A percentile compares a stretch with the other conserved stretches of the same genome.
These are phyloP conservation scores for Fraxinus paxiana DNA, from an alignment of 305 asterid species.

Conservation along the genomic window DNA sequence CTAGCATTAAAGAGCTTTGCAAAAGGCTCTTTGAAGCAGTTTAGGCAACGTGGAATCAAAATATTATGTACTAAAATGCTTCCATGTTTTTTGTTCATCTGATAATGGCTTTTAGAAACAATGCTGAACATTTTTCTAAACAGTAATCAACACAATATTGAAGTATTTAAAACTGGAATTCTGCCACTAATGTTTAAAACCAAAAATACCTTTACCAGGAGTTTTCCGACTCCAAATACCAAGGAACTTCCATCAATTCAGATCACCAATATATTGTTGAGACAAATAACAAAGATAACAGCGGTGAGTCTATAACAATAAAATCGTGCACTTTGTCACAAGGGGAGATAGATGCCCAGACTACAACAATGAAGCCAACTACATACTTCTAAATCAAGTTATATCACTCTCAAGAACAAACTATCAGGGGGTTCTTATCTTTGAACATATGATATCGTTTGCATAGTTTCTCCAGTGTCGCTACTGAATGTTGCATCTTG, in stretches of 20 bases:
- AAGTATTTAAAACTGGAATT: background rate
- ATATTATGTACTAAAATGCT: background rate
- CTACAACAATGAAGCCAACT: constrained; percentile 3
- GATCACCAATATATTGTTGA: background rate
- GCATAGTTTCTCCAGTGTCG: constrained; percentile 76
- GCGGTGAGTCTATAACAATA: background rate
- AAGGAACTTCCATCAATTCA: background rate
- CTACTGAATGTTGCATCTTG: constrained; percentile 85
- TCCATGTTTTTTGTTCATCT: background rate
- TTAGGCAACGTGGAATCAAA: background rate
- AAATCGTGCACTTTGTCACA: background rate
- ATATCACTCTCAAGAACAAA: constrained; percentile 29
- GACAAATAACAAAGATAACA: constrained; percentile 4
- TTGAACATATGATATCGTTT: constrained; percentile 58
- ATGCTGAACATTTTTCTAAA: background rate
- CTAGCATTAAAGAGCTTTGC: background rate
- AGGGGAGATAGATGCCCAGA: background rate
- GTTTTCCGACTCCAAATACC: background rate
- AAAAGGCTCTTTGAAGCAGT: background rate
- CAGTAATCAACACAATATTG: background rate
- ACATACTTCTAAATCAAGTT: background rate
- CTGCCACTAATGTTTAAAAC: background rate
- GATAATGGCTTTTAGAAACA: background rate
- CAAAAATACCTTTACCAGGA: background rate
- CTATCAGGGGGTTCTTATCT: constrained; percentile 65